phyloP scores from a whole-genome alignment of 495 filamentous ascomycete genomes.

The Tuber aestivum region DNA sequence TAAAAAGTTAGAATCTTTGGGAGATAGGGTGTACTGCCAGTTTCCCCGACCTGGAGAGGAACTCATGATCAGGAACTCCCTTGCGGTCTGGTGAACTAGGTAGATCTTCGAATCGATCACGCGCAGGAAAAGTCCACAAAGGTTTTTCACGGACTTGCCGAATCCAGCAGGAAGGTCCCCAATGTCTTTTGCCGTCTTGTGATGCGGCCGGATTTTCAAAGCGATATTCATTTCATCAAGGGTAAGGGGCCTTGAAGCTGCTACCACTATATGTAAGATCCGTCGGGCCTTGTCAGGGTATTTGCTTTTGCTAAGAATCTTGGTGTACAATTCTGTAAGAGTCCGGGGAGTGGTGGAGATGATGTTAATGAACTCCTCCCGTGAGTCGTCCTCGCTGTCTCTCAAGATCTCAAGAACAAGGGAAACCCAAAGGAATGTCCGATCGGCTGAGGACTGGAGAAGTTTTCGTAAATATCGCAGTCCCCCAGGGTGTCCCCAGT shows the following conservation, averaged over 20 bases:
- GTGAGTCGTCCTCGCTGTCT: background rate
- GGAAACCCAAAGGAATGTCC: too few relatives aligned
- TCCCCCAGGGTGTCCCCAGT: conserved; percentile 36
- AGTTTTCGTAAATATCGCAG: conserved; percentile 30
- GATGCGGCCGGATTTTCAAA: conserved; percentile 38
- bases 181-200: conserved; percentile 28
- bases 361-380: conserved; percentile 36
- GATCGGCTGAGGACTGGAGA: too few relatives aligned
- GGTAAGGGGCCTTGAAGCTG: conserved; percentile 43
- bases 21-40: too few relatives aligned
- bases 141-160: conserved; percentile 39
- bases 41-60: too few relatives aligned
- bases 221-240: conserved; percentile 46
- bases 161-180: conserved; percentile 35
- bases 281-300: conserved; percentile 25
- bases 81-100: too few relatives aligned
- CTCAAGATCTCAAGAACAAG: conserved; percentile 31
- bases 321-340: conserved; percentile 42
- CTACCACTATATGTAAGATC: conserved; percentile 45
- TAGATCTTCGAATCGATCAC: too few relatives aligned
- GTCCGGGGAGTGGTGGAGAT: too few relatives aligned
- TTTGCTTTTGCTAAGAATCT: conserved; percentile 37
- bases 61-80: too few relatives aligned
- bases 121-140: conserved; percentile 47
- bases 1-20: too few relatives aligned